Evolutionary conservation across 225 moss, liverwort and hornwort genomes (phyloP).

Genomic region (Polytrichum formosum): DNA sequence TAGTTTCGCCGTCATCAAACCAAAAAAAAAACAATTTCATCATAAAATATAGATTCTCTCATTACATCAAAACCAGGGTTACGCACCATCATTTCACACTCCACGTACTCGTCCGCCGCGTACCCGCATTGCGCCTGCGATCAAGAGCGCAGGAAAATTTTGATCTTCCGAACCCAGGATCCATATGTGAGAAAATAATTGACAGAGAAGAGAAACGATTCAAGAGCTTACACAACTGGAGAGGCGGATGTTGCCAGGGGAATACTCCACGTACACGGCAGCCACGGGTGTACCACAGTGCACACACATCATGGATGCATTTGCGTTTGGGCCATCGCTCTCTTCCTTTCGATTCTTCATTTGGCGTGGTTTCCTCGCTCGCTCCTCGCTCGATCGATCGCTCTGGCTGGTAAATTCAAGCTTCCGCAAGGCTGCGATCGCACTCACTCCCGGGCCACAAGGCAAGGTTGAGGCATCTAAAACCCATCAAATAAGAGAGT

Average conservation of each 20-base stretch:
- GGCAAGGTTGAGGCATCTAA: too few species aligned
- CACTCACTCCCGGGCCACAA: too few species aligned
- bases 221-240: slow-evolving; percentile 62
- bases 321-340: slow-evolving; percentile 22
- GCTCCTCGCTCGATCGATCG: too few species aligned
- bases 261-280: slow-evolving; percentile 85
- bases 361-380: too few species aligned
- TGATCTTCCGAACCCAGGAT: neutral
- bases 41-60: too few species aligned
- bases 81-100: slow-evolving; percentile 82
- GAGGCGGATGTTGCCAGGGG: slow-evolving; percentile 91
- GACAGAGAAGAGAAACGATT: neutral
- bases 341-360: slow-evolving; percentile 9
- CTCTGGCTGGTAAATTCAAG: too few species aligned
- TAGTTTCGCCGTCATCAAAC: too few species aligned
- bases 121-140: slow-evolving; percentile 63
- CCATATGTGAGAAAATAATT: neutral
- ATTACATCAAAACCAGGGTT: too few species aligned
- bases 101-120: slow-evolving; percentile 85
- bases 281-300: slow-evolving; percentile 70
- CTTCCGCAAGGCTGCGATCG: too few species aligned
- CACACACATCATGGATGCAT: slow-evolving; percentile 60
- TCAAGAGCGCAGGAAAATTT: neutral
- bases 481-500: too few species aligned
- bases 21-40: too few species aligned